A percentile compares a stretch with the other conserved stretches of the same genome.
Evolutionary conservation across 306 rosid species (phyloP).

Genomic region (Quercus suber): DNA sequence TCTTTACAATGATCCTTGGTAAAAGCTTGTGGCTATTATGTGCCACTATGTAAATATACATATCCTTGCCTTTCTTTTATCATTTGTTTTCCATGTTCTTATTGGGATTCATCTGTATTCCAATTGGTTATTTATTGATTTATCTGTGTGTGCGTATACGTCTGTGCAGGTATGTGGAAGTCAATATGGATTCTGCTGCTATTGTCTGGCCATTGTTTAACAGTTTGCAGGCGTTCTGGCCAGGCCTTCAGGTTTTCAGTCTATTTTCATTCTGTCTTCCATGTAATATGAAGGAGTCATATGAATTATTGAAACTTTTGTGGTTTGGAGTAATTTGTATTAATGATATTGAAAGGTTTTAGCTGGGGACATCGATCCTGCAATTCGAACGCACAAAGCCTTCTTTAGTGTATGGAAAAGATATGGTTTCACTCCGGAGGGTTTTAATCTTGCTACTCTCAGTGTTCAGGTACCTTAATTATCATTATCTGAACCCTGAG

Average conservation of each 20-base stretch:
- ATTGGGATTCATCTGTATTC: slow-evolving; percentile 5
- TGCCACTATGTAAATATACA: slow-evolving; percentile 29
- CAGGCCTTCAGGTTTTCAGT: slow-evolving; percentile 90
- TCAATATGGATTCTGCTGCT: slow-evolving; percentile 96
- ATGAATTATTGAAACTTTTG: slow-evolving; percentile 11
- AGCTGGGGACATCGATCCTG: slow-evolving; percentile 95
- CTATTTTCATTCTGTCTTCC: slow-evolving; percentile 13
- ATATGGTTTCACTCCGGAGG: slow-evolving; percentile 98
- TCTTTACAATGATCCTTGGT: slow-evolving; percentile 96
- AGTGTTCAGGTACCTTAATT: slow-evolving; percentile 78
- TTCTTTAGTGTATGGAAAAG: slow-evolving; percentile 96
- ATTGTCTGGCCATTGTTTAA: slow-evolving; percentile 95
- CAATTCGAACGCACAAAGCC: slow-evolving; percentile 89
- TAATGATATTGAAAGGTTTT: slow-evolving; percentile 65
- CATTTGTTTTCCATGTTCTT: background rate
- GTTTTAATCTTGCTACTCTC: slow-evolving; percentile 91
- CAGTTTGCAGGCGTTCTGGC: slow-evolving; percentile 99
- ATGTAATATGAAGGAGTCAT: slow-evolving; percentile 15
- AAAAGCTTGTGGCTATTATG: slow-evolving; percentile 43
- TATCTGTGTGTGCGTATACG: slow-evolving; percentile 21
- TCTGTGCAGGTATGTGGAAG: slow-evolving; percentile 84
- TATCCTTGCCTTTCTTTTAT: slow-evolving; percentile 17
- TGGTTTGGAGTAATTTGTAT: slow-evolving; percentile 25
- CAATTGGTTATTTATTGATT: background rate
- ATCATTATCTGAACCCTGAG: slow-evolving; percentile 18